A percentile compares a stretch with the other conserved stretches of the same genome.
Evolutionary conservation across 345 rosid genomes (phyloP).

Genomic region (Crucihimalaya himalaica): DNA sequence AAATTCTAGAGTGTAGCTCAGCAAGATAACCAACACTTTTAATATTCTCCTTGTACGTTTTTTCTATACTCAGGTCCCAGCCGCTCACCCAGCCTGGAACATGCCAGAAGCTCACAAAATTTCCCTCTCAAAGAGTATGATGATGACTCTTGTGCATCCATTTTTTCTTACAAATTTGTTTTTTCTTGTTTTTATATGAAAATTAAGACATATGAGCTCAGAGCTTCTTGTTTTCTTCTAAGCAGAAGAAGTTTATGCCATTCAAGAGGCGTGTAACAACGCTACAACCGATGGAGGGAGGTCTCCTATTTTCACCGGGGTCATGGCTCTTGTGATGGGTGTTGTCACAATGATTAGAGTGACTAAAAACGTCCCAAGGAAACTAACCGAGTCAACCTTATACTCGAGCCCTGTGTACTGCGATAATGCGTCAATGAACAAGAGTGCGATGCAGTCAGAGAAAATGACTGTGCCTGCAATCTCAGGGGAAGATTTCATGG

Average conservation of each 20-base stretch:
- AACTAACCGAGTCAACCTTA: conserved; percentile 56
- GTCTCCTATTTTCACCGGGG: conserved; percentile 68
- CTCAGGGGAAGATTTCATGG: conserved; percentile 58
- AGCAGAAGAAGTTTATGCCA: conserved; percentile 45
- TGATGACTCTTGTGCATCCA: conserved; percentile 6
- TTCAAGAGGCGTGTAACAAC: conserved; percentile 44
- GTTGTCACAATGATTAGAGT: conserved; percentile 76
- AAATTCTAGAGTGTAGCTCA: not conserved
- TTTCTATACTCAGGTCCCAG: conserved; percentile 29
- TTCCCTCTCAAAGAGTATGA: conserved; percentile 48
- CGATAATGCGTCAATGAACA: conserved; percentile 42
- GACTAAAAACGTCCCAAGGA: conserved; percentile 73
- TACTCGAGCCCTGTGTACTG: conserved; percentile 55
- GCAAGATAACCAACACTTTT: conserved; percentile 1
- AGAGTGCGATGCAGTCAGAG: conserved; percentile 41
- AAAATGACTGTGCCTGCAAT: conserved; percentile 41
- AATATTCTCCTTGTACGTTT: not conserved
- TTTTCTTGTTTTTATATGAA: not conserved
- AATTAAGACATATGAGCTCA: conserved; percentile 8
- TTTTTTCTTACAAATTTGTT: not conserved
- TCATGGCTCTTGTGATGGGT: conserved; percentile 86
- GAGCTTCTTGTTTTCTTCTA: not conserved
- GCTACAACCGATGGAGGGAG: conserved; percentile 49
- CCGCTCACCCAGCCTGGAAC: conserved; percentile 47
- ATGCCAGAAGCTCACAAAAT: conserved; percentile 41